Evolutionary conservation across 2,329 filamentous ascomycete genomes (phyloP), one percentile per base, ranked within the genome.

Genomic region (Neurospora sp.): DNA sequence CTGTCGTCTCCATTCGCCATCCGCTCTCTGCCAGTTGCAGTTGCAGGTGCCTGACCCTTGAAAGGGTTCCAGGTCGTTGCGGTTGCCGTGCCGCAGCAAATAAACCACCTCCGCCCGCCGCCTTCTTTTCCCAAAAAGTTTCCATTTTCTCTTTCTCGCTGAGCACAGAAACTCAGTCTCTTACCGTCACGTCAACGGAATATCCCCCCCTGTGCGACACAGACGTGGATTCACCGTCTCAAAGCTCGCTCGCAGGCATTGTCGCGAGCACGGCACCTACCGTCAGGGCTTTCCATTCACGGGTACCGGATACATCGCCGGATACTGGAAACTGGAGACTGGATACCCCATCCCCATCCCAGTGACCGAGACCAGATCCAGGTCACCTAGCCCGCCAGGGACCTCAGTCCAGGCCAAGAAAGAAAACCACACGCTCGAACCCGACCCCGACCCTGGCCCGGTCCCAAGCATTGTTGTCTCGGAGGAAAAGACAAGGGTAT

Each of bases 91-190:
- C 46, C 23, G 46, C 52, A 62, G 52, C 52, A 62, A 62, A 62
- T 36, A 38, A 39, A 68, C 67, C 28, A 33, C n/a, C 71, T 67
- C 58, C 38, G 68, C 71, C 71, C 69, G 68, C 69, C 43, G 58
- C 66, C 62, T 52, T 52, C 43, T 66, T 11, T 36, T 38, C 4
- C 70, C 39, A 52, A 67, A 67, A n/a, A 36, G 39, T 68, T 66
- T 43, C n/a, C 52, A 66, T 40, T 36, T 13, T 66, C 46, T 46
- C 58, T 36, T 62, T 36, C 13, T 62, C 13, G n/a, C 23, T n/a
- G 52, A 36, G 52, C n/a, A 33, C 36, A 13, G 15, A 28, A 38
- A 38, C 43, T 38, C 38, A 6, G 39, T 66, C 42, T 52, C 68
- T 62, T 70, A 70, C 62, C 67, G 43, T 42, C 46, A 58, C 68